Percentiles rank a stretch among this genome's conserved stretches.
These are phyloP conservation scores for Myxozyma neglecta DNA, from an alignment of 805 yeast genomes.

Conservation along the genomic window DNA sequence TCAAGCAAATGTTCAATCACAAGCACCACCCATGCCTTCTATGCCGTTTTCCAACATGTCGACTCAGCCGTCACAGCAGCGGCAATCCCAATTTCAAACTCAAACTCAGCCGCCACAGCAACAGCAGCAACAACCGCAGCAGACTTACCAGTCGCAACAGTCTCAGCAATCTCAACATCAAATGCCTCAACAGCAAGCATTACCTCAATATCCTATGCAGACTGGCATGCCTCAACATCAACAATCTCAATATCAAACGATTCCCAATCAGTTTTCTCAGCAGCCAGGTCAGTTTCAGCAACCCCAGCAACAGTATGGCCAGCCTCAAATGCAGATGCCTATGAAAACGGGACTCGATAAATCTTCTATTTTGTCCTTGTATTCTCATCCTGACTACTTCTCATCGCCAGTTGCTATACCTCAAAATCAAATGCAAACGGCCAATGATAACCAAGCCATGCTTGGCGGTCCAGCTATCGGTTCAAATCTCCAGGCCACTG, in stretches of 20 bases:
- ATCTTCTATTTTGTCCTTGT: conserved; percentile 28
- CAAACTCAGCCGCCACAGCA: conserved; percentile 3
- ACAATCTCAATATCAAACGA: not conserved
- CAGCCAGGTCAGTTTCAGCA: conserved; percentile 11
- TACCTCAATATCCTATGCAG: conserved; percentile 3
- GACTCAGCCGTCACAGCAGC: not conserved
- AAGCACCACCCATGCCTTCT: not conserved
- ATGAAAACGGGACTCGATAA: conserved; percentile 28
- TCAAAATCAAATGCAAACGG: conserved; percentile 11
- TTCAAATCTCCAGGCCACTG: not conserved
- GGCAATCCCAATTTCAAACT: not conserved
- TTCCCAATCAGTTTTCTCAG: conserved; percentile 19
- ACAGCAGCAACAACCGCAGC: conserved; percentile 2
- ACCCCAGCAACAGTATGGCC: conserved; percentile 16
- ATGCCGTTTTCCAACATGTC: not conserved
- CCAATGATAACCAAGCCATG: conserved; percentile 5
- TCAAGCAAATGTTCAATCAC: not conserved
- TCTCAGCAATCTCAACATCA: conserved; percentile 5
- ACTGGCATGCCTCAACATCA: conserved; percentile 17
- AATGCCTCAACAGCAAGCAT: conserved; percentile 9
- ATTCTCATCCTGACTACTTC: conserved; percentile 28
- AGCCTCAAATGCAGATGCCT: conserved; percentile 23
- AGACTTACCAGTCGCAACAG: not conserved
- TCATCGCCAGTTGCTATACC: conserved; percentile 31
- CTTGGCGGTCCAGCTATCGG: conserved; percentile 13